Conservation (phyloP, 768 basidiomycete genomes). For the Amanita subjunquillea region DNA sequence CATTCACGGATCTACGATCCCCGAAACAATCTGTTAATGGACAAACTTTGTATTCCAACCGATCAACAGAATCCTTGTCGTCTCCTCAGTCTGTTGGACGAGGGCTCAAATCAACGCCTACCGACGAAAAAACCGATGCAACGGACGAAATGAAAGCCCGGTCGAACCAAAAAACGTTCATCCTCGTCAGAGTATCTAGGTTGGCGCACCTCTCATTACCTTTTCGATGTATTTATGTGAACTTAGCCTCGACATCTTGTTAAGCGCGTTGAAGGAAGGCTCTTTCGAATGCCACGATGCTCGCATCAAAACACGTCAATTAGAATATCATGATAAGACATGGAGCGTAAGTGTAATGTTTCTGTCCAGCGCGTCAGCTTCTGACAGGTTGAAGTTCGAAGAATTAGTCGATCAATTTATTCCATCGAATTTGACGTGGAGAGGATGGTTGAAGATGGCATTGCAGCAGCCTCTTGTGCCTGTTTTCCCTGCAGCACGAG, state of each 20-base stretch:
- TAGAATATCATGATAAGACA: conserved; percentile 77
- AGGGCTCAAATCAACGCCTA: neutral
- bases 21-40: neutral
- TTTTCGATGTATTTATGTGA: conserved; percentile 9
- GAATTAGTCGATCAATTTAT: conserved; percentile 73
- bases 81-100: neutral
- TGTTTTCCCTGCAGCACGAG: conserved; percentile 69
- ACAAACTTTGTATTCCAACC: conserved; percentile 4
- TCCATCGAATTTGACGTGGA: conserved; percentile 69
- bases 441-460: conserved; percentile 76
- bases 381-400: conserved; percentile 45
- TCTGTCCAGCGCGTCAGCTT: neutral
- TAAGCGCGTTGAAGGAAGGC: conserved; percentile 75
- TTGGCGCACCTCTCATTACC: conserved; percentile 15
- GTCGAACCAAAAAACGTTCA: conserved; percentile 76
- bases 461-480: conserved; percentile 73
- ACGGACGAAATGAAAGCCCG: conserved; percentile 77
- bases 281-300: conserved; percentile 80
- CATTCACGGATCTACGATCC: conserved; percentile 57
- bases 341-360: conserved; percentile 51
- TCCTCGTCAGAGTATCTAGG: conserved; percentile 70
- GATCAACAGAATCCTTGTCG: neutral
- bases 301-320: conserved; percentile 65
- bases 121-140: conserved; percentile 36
- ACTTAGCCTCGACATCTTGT: conserved; percentile 52